phyloP scores from a whole-genome alignment of 2,329 filamentous ascomycete species.

The Trichoderma pleuroti region DNA sequence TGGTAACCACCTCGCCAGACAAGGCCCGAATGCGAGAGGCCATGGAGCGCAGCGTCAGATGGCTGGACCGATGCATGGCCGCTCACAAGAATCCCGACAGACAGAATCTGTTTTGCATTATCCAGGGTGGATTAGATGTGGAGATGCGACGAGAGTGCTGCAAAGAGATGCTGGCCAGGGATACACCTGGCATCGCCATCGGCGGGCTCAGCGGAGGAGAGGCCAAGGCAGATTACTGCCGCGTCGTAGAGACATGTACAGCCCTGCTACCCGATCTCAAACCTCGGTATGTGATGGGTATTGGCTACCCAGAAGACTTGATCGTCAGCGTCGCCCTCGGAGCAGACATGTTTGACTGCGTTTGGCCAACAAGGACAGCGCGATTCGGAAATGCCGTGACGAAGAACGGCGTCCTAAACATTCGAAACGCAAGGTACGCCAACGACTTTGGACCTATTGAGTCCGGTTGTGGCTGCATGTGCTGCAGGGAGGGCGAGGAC shows the following conservation, averaged over 20 bases:
- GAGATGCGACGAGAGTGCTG: constrained; percentile 83
- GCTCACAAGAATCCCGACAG: constrained; percentile 78
- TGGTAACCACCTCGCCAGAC: constrained; percentile 93
- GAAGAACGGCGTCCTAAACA: constrained; percentile 72
- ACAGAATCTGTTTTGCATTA: constrained; percentile 98
- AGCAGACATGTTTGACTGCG: constrained; percentile 99
- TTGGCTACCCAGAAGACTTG: constrained; percentile 94
- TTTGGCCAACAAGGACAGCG: constrained; percentile 95
- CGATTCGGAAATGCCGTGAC: constrained; percentile 95
- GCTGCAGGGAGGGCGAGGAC: constrained; percentile 66
- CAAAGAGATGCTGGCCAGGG: constrained; percentile 77
- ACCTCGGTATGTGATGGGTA: constrained; percentile 98
- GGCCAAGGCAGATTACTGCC: constrained; percentile 88
- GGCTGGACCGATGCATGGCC: constrained; percentile 91
- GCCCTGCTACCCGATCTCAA: constrained; percentile 80
- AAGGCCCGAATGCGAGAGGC: constrained; percentile 83
- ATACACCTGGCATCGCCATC: constrained; percentile 95
- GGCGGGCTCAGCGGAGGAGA: constrained; percentile 93
- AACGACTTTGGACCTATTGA: constrained; percentile 82
- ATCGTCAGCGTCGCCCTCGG: constrained; percentile 90
- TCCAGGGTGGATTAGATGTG: constrained; percentile 89
- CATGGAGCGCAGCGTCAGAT: constrained; percentile 90
- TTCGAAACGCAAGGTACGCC: constrained; percentile 72
- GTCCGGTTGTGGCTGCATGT: constrained; percentile 73
- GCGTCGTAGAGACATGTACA: constrained; percentile 84